Evolutionary conservation across 192 early-diverging fungal genomes (phyloP), one percentile per base, ranked within the genome.

Genomic region (Physocladia obscura): DNA sequence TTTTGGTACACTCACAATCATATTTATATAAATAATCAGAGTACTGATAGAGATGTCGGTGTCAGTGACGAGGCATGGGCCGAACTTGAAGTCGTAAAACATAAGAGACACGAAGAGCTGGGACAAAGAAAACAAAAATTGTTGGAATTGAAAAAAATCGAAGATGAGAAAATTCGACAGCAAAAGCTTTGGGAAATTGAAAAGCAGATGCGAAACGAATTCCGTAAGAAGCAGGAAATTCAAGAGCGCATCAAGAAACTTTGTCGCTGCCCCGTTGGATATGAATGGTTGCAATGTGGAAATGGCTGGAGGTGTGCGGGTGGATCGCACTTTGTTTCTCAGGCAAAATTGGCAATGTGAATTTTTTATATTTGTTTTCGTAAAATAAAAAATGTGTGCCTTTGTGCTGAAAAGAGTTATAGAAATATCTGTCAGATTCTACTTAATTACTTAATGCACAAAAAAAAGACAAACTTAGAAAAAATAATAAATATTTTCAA

Each of bases 61-160:
- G 76, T 77, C 15, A 40, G 30, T n/a, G 76, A 77, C 56, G 71
- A 74, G 36, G 57, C 22, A 19, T 77, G 76, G 76, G 76, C 62
- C 2, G 76, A 77, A 51, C 24, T 74, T 17, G 54, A 77, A 26
- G 24, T 26, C 19, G 27, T 52, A 8, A 37, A 69, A 15, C 51
- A 70, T 24, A 51, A 59, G 17, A 24, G 56, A 8, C 26, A 47
- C 5, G 58, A 75, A 29, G 67, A 74, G 29, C 44, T 52, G 62
- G 49, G 56, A 39, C 67, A 35, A 34, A 11, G 6, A 4, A 17
- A 21, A 40, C 47, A 27, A 21, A 54, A 68, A 27, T 34, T 64
- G 24, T 50, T 57, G 27, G 67, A 68, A 44, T 24, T 67, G 47
- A 30, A 57, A 27, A 34, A 0, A 30, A 21, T 68, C 50, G 22